Base-by-base conservation (phyloP, 805 yeast genomes). In the Nakazawaea ishiwadae region DNA sequence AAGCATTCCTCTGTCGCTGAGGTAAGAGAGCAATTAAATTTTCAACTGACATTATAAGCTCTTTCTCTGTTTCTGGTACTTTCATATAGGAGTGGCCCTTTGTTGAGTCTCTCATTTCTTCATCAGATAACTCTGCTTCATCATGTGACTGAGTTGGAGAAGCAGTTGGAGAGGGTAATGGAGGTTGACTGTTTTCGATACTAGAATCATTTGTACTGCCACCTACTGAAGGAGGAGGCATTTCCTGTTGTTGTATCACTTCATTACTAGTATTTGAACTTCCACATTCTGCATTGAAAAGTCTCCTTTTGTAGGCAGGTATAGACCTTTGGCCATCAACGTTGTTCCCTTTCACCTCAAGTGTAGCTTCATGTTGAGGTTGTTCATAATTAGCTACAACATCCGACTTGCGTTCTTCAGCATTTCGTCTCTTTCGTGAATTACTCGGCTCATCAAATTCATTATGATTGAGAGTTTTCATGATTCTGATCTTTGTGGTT, bases 151-250 rank as follows among this genome's bases (percentile, higher is more conserved):
- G 79, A 3, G 63, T 65, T 1, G 81, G 82, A 1, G 80, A 75
- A 1, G 83, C 83, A 49, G 81, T 76, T 0, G 86, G 87, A 8
- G 84, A 79, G 0, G 86, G 87, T 16, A 80, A 63, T 0, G 85
- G 84, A n/a, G 76, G 58, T 44, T 72, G 80, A 35, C 46, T 49
- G 11, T 50, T 39, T 15, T 54, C 71, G 66, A 17, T 55, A 16
- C 12, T 20, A 19, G 21, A 27, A 18, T 30, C 40, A 15, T n/a
- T 3, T 14, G 29, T 7, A 4, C 9, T 20, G 8, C 33, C 17
- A 5, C 24, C n/a, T 17, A 9, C 58, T 14, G 52, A 53, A 3
- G 66, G 61, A 3, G 66, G 59, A 17, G 63, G 52, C 17, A 42
- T 42, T 31, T 32, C 32, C 14, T 29, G 30, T 8, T 18, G 14